phyloP scores from a whole-genome alignment of 1,284 basidiomycete genomes.

The Peniophora sp. region DNA sequence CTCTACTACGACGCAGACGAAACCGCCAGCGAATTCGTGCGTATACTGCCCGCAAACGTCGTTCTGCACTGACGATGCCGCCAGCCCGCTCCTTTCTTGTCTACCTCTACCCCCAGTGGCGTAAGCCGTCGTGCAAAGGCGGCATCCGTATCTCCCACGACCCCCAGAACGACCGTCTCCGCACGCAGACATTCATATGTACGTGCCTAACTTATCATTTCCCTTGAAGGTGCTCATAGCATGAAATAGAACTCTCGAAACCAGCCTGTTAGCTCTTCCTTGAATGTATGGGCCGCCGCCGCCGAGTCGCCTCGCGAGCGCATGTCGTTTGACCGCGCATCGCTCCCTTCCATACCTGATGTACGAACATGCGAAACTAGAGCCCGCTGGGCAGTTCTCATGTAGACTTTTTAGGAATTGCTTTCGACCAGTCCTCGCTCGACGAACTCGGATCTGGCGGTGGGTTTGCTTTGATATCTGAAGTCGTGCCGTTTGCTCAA shows the following conservation, averaged over 20 bases:
- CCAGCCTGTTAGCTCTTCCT: neutral
- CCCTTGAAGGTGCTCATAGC: neutral
- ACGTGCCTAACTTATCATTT: neutral
- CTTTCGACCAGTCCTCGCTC: neutral
- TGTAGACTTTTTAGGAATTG: too few species aligned
- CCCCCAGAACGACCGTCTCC: too few species aligned
- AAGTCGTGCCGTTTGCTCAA: neutral
- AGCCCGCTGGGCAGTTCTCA: too few species aligned
- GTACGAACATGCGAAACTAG: too few species aligned
- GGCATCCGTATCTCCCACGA: too few species aligned
- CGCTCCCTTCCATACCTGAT: too few species aligned
- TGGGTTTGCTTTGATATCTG: neutral
- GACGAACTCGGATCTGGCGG: neutral
- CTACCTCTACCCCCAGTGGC: too few species aligned
- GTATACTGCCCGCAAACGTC: neutral
- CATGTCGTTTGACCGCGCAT: too few species aligned
- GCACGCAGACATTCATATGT: too few species aligned
- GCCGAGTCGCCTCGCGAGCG: neutral
- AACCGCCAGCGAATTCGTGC: neutral
- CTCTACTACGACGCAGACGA: neutral
- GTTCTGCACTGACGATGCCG: too few species aligned
- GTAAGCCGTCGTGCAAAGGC: too few species aligned
- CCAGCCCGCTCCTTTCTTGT: too few species aligned
- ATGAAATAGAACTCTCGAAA: neutral
- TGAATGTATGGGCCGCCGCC: neutral